Base-by-base conservation (phyloP, 2,329 filamentous ascomycete species). In the Aspergillus sp. region DNA sequence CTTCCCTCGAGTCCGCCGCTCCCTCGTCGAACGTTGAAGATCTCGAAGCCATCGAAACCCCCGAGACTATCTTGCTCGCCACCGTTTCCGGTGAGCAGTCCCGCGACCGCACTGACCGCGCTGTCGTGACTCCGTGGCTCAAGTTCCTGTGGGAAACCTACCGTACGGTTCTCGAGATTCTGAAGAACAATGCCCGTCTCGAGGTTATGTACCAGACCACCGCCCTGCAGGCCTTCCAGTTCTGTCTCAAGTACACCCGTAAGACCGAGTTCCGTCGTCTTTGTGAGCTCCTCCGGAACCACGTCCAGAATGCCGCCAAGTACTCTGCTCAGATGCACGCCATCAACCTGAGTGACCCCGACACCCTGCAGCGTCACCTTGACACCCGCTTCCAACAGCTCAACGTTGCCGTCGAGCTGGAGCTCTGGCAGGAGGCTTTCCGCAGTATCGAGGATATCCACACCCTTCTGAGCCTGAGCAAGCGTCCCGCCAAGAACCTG, bases 101-200 rank as follows among this genome's bases (percentile, higher is more conserved):
- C 52, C 86, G 88, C 67, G 93, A 98, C 74, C 88, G 93, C 59
- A 98, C 93, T 61, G 93, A 98, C 76, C 86, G 93, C 63, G 93
- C 93, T 66, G 94, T 98, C 63, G 93, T 98, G 51, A 98, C 93
- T 23, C 93, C 93, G 51, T 98, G 93, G 93, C 82, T 98, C 65
- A 98, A 98, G 77, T 98, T 98, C 68, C 79, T 98, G 54, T 98
- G 93, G 93, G 93, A 98, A 78, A 95, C 93, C 13, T 98, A 98
- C 77, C 87, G 93, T 53, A 98, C 93, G 33, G 93, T 98, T 37
- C 81, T 98, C 64, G 93, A 98, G 64, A 98, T 98, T 64, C 84
- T 98, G 65, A 90, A 95, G 77, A 98, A 98, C 80, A 98, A 98
- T 77, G 91, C 93, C 49, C 86, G 93, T 50, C 82, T 98, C 49